Evolutionary conservation across 179 eudicot genomes (phyloP).

Genomic region (Carnegiea gigantea): DNA sequence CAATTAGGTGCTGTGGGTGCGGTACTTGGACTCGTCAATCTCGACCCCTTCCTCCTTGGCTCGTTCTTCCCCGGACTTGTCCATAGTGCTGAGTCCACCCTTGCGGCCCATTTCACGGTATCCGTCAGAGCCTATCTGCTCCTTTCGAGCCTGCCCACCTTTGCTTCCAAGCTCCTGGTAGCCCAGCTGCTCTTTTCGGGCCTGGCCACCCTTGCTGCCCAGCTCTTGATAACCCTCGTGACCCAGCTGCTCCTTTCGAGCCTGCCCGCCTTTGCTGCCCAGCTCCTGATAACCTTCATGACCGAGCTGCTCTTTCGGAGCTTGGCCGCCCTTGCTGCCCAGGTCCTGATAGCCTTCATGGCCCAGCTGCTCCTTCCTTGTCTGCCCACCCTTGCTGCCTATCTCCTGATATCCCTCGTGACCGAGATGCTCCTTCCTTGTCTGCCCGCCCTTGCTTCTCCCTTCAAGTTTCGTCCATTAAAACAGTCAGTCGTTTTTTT

Average conservation of each 20-base stretch:
- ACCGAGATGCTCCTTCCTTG: no score
- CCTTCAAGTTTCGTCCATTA: background rate
- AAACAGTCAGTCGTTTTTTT: no score
- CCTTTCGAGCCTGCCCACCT: conserved; percentile 37
- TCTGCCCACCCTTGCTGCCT: background rate
- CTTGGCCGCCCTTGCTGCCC: background rate
- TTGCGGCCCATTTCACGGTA: conserved; percentile 45
- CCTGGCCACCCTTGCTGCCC: background rate
- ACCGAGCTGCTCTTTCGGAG: background rate
- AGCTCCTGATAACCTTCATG: background rate
- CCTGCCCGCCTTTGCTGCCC: background rate
- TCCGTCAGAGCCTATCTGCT: conserved; percentile 40
- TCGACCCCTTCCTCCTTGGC: conserved; percentile 31
- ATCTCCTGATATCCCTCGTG: no score
- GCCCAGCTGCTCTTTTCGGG: background rate
- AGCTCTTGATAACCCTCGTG: background rate
- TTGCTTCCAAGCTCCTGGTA: conserved; percentile 27
- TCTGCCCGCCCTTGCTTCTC: background rate
- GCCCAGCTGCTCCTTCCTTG: background rate
- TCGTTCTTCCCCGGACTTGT: conserved; percentile 36
- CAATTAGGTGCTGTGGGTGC: background rate
- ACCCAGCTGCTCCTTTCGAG: background rate
- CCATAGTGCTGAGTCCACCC: conserved; percentile 42
- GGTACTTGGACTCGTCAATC: conserved; percentile 40
- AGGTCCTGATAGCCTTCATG: background rate